A percentile compares a stretch with the other conserved stretches of the same genome.
Evolutionary conservation across 148 eudicot species (phyloP).

Genomic region (Diospyros kaki): DNA sequence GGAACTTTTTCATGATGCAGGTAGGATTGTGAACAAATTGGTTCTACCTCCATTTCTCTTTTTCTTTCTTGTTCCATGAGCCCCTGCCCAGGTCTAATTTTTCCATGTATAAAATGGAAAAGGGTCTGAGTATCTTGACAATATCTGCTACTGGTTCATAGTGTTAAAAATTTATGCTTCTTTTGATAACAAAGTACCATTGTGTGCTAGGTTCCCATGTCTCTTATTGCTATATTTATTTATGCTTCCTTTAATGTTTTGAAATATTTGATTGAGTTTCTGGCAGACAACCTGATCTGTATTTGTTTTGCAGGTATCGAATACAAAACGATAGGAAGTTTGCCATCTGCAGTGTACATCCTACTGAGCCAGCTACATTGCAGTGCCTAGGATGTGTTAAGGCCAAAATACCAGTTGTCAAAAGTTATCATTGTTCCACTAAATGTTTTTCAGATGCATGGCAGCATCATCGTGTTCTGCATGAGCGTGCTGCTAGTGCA

Average conservation of each 20-base stretch:
- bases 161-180: background rate
- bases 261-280: background rate
- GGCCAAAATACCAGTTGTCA: constrained; percentile 81
- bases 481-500: constrained; percentile 97
- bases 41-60: too few relatives aligned
- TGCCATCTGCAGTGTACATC: constrained; percentile 92
- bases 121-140: too few relatives aligned
- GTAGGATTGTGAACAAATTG: too few relatives aligned
- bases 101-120: too few relatives aligned
- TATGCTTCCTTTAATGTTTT: background rate
- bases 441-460: constrained; percentile 98
- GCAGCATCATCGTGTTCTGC: constrained; percentile 97
- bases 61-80: too few relatives aligned
- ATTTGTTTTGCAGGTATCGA: constrained; percentile 67
- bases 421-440: constrained; percentile 95
- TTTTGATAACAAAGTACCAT: background rate
- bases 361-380: constrained; percentile 92
- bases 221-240: background rate
- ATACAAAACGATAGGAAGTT: constrained; percentile 91
- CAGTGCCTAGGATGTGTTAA: constrained; percentile 95
- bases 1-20: too few relatives aligned
- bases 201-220: background rate
- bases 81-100: too few relatives aligned
- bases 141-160: too few relatives aligned
- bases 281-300: constrained; percentile 3